Percentiles rank a stretch among this genome's conserved stretches.
These are phyloP conservation scores for Apiospora malaysiana DNA, from an alignment of 2,329 filamentous ascomycete species.

Conservation along the genomic window DNA sequence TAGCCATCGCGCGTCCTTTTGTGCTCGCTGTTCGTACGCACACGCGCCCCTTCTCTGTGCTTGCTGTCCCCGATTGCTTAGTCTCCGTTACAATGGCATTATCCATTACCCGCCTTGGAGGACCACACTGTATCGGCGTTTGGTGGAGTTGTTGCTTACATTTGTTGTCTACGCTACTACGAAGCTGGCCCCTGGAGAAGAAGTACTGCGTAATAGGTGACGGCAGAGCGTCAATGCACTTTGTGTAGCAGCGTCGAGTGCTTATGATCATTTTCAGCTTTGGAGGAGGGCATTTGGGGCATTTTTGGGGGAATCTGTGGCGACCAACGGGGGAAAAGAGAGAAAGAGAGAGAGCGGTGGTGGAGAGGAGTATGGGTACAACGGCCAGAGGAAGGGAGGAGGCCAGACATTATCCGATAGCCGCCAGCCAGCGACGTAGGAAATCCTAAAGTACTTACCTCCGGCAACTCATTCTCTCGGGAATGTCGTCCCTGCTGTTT, in stretches of 20 bases:
- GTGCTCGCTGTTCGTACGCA: constrained; percentile 10
- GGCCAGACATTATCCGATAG: neutral
- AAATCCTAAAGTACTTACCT: constrained; percentile 33
- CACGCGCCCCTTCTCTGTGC: neutral
- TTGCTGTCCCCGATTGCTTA: constrained; percentile 14
- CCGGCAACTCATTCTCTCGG: constrained; percentile 8
- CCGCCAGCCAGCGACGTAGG: constrained; percentile 27
- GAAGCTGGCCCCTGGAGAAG: neutral
- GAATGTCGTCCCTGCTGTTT: neutral
- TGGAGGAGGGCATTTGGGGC: neutral
- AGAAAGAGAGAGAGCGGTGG: neutral
- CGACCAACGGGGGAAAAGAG: neutral
- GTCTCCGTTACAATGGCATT: constrained; percentile 19
- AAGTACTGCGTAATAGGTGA: constrained; percentile 5
- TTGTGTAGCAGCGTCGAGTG: constrained; percentile 8
- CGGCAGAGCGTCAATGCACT: neutral
- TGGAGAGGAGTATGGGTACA: neutral
- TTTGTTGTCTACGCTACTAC: constrained; percentile 21
- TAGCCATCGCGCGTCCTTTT: neutral
- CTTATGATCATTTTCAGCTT: constrained; percentile 1
- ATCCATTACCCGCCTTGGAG: constrained; percentile 14
- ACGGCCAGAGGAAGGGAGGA: neutral
- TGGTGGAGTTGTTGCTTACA: constrained; percentile 26
- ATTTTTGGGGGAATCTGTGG: neutral
- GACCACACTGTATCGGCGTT: constrained; percentile 27